These are phyloP conservation scores for Scutellaria barbata DNA, from an alignment of 257 asterid genomes.

Conservation along the genomic window DNA sequence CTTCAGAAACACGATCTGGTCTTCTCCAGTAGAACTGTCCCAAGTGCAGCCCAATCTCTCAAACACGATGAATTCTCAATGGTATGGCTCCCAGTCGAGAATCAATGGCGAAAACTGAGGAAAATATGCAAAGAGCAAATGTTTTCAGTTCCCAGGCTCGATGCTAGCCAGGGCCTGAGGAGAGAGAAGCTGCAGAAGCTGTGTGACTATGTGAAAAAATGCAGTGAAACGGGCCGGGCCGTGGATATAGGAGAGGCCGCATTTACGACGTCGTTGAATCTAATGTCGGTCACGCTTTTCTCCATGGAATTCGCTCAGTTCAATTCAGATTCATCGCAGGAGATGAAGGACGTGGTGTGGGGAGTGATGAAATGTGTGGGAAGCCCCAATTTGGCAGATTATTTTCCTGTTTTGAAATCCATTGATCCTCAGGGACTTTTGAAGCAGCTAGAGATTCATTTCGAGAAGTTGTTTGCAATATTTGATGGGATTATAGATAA, in stretches of 20 bases:
- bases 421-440: constrained; percentile 57
- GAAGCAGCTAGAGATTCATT: constrained; percentile 30
- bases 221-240: constrained; percentile 42
- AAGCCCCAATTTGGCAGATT: constrained; percentile 54
- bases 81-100: constrained; percentile 41
- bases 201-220: constrained; percentile 37
- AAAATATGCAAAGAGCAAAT: constrained; percentile 47
- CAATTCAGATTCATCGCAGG: constrained; percentile 50
- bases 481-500: constrained; percentile 50
- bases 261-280: constrained; percentile 52
- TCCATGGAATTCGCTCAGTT: constrained; percentile 56
- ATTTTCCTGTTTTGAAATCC: constrained; percentile 46
- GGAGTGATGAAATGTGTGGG: constrained; percentile 48
- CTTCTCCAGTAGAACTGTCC: constrained; percentile 33
- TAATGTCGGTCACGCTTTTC: constrained; percentile 55
- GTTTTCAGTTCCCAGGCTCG: constrained; percentile 49
- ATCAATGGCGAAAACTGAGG: constrained; percentile 46
- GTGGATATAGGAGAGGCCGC: constrained; percentile 49
- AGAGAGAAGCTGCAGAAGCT: constrained; percentile 44
- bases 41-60: not conserved
- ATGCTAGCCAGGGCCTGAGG: constrained; percentile 42
- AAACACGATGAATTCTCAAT: constrained; percentile 37
- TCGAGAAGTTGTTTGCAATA: constrained; percentile 41
- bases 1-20: constrained; percentile 19
- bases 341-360: constrained; percentile 54